Evolutionary conservation across 305 asterid genomes (phyloP), one percentile per base, ranked within the genome.

Genomic region (Rubia tinctorum): DNA sequence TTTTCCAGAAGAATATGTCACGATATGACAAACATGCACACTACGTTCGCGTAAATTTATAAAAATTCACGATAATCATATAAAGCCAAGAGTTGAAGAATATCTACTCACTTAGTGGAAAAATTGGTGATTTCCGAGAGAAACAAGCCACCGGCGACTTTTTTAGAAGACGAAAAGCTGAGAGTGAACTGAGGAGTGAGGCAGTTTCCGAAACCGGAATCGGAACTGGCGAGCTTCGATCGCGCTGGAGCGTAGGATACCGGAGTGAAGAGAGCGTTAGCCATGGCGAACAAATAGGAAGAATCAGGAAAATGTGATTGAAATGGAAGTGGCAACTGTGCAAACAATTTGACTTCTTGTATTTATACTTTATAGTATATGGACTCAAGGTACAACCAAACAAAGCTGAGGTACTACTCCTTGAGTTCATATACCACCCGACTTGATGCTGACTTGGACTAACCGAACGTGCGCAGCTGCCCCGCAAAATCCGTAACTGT

Each of bases 211-310:
- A 22, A 53, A 53, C 5, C 15, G 51, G 42, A 53, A 66, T 72
- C 56, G 14, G 51, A 30, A 71, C 60, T 64, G 56, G 83, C 45
- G 61, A 55, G n/a, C 66, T 78, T 81, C 4, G 85, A 77, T 42
- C 86, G 81, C 30, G 85, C 77, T 47, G 75, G 75, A 40, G 81
- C 47, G 47, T 78, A 68, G 20, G 88, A 68, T 25, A 85, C 66
- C 15, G 88, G 77, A 68, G 55, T 66, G 84, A 82, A 56, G 81
- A 85, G 75, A 75, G 87, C 82, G 49, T 73, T 84, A 10, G 93
- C 77, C 66, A 81, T 80, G 47, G 93, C 96, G 23, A 53, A 30
- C 34, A 30, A 30, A 30, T 30, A 30, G 55, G 55, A 49, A 53
- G 59, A 53, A 53, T 53, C 59, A 17, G 59, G 59, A 51, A 53